phyloP scores from a whole-genome alignment of 2,329 filamentous ascomycete genomes.

The Diplodia sapinea region DNA sequence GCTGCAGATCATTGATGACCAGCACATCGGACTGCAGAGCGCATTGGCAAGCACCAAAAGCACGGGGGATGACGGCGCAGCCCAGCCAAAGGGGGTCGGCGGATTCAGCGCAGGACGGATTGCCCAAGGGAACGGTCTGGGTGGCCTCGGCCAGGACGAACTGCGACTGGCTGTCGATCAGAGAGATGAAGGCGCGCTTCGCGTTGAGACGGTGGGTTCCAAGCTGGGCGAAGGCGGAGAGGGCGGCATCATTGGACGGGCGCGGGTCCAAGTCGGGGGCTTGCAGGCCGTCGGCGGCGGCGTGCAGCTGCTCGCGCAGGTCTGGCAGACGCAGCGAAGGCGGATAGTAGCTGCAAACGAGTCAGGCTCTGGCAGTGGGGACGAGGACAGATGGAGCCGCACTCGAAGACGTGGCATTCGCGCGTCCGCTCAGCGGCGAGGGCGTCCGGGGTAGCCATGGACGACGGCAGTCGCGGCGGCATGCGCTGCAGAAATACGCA shows the following conservation, averaged over 20 bases:
- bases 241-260: constrained; percentile 40
- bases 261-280: constrained; percentile 36
- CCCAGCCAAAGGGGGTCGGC: constrained; percentile 42
- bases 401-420: constrained; percentile 11
- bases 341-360: constrained; percentile 1
- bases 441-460: neutral
- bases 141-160: constrained; percentile 48
- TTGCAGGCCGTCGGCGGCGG: constrained; percentile 11
- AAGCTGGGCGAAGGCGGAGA: constrained; percentile 47
- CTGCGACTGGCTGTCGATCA: constrained; percentile 47
- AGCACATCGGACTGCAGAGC: neutral
- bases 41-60: constrained; percentile 41
- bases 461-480: neutral
- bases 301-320: neutral
- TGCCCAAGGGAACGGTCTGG: constrained; percentile 40
- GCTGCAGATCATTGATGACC: constrained; percentile 3
- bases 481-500: too few species aligned
- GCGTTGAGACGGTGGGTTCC: constrained; percentile 46
- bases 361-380: neutral
- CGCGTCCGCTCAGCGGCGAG: neutral
- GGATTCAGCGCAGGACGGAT: constrained; percentile 36
- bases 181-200: constrained; percentile 45
- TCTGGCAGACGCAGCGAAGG: too few species aligned
- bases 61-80: constrained; percentile 41
- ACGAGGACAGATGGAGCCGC: neutral